Conservation (phyloP, 1,284 basidiomycete species). For the Xerocomus cyaneibrunnescens region DNA sequence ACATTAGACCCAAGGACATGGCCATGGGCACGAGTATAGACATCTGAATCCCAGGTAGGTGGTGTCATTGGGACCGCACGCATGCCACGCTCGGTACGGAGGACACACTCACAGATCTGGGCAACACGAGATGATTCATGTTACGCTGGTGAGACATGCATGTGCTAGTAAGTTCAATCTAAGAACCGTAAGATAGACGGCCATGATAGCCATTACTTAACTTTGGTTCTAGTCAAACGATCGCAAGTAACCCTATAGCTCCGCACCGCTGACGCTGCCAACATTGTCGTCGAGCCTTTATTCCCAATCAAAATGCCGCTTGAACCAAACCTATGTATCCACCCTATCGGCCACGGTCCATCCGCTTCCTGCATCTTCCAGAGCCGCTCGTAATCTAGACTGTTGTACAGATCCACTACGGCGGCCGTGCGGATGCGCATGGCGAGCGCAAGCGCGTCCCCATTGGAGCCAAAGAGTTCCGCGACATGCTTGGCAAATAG, state of each 20-base stretch:
- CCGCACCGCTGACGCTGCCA: conserved; percentile 20
- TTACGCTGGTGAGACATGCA: conserved; percentile 49
- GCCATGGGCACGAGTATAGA: conserved; percentile 18
- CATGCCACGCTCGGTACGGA: conserved; percentile 19
- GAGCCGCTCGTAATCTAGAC: conserved; percentile 20
- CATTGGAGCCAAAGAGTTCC: conserved; percentile 21
- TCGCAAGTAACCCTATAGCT: conserved; percentile 12
- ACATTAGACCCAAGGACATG: conserved; percentile 26
- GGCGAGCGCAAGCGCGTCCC: conserved; percentile 23
- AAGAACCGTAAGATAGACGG: too few relatives aligned
- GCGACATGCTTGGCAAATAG: conserved; percentile 20
- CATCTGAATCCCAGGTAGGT: conserved; percentile 23
- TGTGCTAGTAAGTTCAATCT: too few relatives aligned
- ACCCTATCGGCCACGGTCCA: conserved; percentile 26
- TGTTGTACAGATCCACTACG: conserved; percentile 15
- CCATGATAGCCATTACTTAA: too few relatives aligned
- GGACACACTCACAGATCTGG: conserved; percentile 19
- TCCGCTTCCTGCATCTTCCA: conserved; percentile 19
- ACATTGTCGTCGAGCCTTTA: conserved; percentile 23
- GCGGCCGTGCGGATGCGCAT: conserved; percentile 23
- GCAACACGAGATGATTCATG: conserved; percentile 49
- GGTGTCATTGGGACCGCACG: conserved; percentile 24
- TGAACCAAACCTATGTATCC: conserved; percentile 15
- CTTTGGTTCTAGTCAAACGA: conserved; percentile 14
- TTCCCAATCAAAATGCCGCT: conserved; percentile 15